Evolutionary conservation across 331 rosid genomes (phyloP).

Genomic region (Dryas integrifolia): DNA sequence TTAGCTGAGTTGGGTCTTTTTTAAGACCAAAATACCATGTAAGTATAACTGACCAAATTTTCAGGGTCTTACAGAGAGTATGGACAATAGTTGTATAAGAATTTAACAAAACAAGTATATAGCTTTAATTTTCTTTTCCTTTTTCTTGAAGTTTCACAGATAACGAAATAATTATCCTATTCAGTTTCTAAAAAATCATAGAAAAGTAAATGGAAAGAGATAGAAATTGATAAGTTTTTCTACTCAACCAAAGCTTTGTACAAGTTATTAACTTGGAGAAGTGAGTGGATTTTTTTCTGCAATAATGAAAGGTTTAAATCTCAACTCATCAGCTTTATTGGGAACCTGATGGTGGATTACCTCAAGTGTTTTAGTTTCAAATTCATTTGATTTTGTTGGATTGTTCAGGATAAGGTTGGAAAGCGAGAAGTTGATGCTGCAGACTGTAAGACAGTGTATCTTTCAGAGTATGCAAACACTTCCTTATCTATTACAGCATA

Average conservation of each 20-base stretch:
- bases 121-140: no score
- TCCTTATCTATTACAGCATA: slow-evolving; percentile 21
- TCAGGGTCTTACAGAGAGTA: no score
- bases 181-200: background rate
- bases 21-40: background rate
- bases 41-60: background rate
- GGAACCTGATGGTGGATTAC: slow-evolving; percentile 4
- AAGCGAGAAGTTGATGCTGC: slow-evolving; percentile 80
- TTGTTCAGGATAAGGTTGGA: slow-evolving; percentile 66
- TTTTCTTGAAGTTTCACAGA: no score
- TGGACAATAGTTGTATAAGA: no score
- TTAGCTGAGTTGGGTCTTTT: background rate
- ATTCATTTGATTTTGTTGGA: background rate
- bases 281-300: background rate
- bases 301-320: background rate
- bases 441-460: slow-evolving; percentile 71
- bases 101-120: no score
- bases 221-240: background rate
- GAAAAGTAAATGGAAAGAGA: background rate
- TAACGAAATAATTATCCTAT: no score
- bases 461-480: slow-evolving; percentile 66
- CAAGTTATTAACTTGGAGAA: background rate
- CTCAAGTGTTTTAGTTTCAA: background rate
- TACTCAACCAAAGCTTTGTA: background rate
- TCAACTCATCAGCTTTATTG: background rate